phyloP scores from a whole-genome alignment of 805 yeast genomes.

The Candida maesae region DNA sequence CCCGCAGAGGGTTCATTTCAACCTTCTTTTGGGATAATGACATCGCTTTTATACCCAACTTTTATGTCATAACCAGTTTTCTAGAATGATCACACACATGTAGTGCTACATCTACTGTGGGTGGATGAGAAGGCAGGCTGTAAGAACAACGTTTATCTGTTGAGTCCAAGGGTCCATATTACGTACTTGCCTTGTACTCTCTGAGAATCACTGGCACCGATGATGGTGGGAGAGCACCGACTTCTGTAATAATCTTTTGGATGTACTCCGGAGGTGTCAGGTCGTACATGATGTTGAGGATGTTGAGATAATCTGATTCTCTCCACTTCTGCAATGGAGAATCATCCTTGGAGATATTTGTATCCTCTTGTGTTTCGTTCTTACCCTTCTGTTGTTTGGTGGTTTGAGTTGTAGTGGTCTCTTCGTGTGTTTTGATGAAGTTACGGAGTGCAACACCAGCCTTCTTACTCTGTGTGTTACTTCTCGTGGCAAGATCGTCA shows the following conservation, averaged over 20 bases:
- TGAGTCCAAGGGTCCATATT: too few species aligned
- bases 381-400: slow-evolving; percentile 26
- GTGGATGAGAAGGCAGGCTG: too few species aligned
- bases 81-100: too few species aligned
- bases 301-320: slow-evolving; percentile 55
- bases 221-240: slow-evolving; percentile 96
- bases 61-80: too few species aligned
- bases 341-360: slow-evolving; percentile 30
- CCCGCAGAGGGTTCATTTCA: too few species aligned
- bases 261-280: slow-evolving; percentile 91
- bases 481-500: slow-evolving; percentile 54
- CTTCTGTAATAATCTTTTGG: slow-evolving; percentile 92
- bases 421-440: slow-evolving; percentile 43
- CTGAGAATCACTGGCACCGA: slow-evolving; percentile 95
- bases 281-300: slow-evolving; percentile 86
- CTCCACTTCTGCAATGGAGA: slow-evolving; percentile 62
- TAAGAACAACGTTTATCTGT: too few species aligned
- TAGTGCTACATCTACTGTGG: too few species aligned
- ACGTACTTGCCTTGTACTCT: slow-evolving; percentile 58
- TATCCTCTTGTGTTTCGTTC: slow-evolving; percentile 13
- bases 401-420: slow-evolving; percentile 13
- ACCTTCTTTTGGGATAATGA: too few species aligned
- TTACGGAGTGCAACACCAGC: slow-evolving; percentile 56
- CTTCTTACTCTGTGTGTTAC: slow-evolving; percentile 45
- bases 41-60: too few species aligned